These are phyloP conservation scores for Selaginella tamariscina DNA, from an alignment of 75 land plant species.

Conservation along the genomic window DNA sequence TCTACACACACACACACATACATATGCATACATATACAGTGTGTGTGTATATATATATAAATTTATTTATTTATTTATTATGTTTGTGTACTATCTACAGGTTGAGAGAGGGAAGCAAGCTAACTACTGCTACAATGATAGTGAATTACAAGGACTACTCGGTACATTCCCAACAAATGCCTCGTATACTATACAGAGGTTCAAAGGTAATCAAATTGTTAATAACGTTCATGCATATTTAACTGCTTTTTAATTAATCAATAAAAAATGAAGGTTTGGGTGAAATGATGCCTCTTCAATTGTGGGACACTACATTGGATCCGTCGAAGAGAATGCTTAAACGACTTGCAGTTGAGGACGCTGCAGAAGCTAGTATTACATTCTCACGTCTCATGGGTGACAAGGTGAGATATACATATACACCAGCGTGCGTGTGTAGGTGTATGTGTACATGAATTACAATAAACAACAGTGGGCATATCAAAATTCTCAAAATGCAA, in stretches of 20 bases:
- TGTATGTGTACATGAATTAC: too few relatives aligned
- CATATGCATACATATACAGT: too few relatives aligned
- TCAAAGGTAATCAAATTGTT: constrained; percentile 83
- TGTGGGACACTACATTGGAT: constrained; percentile 95
- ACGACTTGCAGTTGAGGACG: constrained; percentile 79
- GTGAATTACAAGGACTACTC: constrained; percentile 50
- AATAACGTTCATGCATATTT: too few relatives aligned
- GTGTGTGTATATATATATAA: too few relatives aligned
- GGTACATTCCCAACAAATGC: constrained; percentile 70
- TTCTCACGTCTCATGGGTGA: constrained; percentile 88
- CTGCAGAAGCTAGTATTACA: constrained; percentile 75
- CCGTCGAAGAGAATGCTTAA: constrained; percentile 69
- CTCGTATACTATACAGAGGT: constrained; percentile 76
- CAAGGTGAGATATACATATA: constrained; percentile 36
- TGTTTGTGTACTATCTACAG: constrained; percentile 25
- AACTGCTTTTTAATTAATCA: not conserved
- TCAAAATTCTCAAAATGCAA: too few relatives aligned
- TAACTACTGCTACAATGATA: constrained; percentile 74
- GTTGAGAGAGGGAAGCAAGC: constrained; percentile 89
- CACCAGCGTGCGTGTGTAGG: too few relatives aligned
- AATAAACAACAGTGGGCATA: too few relatives aligned
- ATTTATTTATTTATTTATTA: too few relatives aligned
- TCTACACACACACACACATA: too few relatives aligned
- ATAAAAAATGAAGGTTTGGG: constrained; percentile 53
- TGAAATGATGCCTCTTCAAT: constrained; percentile 95